phyloP scores from a whole-genome alignment of 108 stramenopile species.

The Hondaea fermentalgiana region DNA sequence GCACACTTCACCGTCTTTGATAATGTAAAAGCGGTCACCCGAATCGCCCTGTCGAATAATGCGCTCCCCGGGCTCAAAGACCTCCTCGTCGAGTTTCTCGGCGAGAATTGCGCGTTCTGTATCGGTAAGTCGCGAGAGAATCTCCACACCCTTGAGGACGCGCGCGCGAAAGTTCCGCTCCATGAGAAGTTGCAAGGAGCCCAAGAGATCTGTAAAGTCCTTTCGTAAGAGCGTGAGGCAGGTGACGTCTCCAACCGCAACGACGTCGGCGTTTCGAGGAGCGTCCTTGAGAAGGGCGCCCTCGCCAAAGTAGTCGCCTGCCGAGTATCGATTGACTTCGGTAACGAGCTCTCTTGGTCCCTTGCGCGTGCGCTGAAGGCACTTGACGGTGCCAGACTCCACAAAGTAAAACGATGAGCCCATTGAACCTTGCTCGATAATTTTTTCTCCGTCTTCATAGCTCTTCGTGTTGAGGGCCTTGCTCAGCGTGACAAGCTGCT shows the following conservation, averaged over 20 bases:
- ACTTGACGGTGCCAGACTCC: conserved; percentile 41
- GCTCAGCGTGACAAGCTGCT: conserved; percentile 45
- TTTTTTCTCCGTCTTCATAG: conserved; percentile 38
- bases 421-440: conserved; percentile 42
- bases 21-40: conserved; percentile 51
- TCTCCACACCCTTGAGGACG: conserved; percentile 43
- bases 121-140: conserved; percentile 43
- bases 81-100: conserved; percentile 29
- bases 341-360: background rate
- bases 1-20: conserved; percentile 48
- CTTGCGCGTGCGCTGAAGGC: conserved; percentile 36
- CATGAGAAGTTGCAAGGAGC: conserved; percentile 41
- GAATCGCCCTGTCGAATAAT: conserved; percentile 46
- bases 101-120: conserved; percentile 34
- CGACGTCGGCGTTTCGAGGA: conserved; percentile 52
- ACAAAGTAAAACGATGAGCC: conserved; percentile 49
- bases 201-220: conserved; percentile 45
- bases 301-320: conserved; percentile 59
- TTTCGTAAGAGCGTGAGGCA: conserved; percentile 33
- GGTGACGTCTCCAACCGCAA: conserved; percentile 24
- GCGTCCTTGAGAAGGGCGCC: conserved; percentile 50
- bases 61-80: conserved; percentile 28
- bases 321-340: conserved; percentile 9
- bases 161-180: conserved; percentile 46
- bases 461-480: conserved; percentile 28